Conservation (phyloP, 1,284 basidiomycete species). For the Omphalotus olearius region DNA sequence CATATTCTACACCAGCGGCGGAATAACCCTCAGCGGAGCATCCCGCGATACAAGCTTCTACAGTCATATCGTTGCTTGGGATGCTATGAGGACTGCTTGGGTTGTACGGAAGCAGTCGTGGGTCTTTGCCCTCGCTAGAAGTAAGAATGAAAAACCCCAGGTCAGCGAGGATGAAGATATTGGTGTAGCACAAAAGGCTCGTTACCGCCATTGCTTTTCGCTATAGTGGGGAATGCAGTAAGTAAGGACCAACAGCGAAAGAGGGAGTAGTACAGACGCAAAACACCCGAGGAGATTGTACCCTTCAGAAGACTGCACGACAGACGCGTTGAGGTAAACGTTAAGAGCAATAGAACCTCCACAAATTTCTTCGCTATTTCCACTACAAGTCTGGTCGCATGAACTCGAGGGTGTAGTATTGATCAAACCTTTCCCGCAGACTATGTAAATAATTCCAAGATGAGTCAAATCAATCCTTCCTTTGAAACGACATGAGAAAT, state of each 20-base stretch:
- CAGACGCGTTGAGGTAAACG: not conserved
- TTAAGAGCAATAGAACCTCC: not conserved
- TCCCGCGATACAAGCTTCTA: not conserved
- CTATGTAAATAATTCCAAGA: not conserved
- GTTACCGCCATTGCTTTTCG: conserved; percentile 4
- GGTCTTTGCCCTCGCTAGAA: not conserved
- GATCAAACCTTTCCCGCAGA: not conserved
- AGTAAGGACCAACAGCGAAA: not conserved
- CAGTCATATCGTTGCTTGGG: not conserved
- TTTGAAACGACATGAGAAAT: not conserved
- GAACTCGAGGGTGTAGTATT: not conserved
- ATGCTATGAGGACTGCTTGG: not conserved
- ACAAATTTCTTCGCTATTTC: conserved; percentile 1
- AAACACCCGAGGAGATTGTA: not conserved
- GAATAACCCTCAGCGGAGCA: not conserved
- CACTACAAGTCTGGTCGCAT: not conserved
- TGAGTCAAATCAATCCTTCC: not conserved
- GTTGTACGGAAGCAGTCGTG: not conserved
- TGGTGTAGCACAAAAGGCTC: not conserved
- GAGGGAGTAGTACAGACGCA: not conserved
- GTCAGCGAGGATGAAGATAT: not conserved
- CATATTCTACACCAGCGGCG: conserved; percentile 3
- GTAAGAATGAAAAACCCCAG: no score
- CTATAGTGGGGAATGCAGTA: not conserved
- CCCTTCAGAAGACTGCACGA: not conserved